Conservation (phyloP, 495 filamentous ascomycete genomes). For the Tuber umbilicatum region DNA sequence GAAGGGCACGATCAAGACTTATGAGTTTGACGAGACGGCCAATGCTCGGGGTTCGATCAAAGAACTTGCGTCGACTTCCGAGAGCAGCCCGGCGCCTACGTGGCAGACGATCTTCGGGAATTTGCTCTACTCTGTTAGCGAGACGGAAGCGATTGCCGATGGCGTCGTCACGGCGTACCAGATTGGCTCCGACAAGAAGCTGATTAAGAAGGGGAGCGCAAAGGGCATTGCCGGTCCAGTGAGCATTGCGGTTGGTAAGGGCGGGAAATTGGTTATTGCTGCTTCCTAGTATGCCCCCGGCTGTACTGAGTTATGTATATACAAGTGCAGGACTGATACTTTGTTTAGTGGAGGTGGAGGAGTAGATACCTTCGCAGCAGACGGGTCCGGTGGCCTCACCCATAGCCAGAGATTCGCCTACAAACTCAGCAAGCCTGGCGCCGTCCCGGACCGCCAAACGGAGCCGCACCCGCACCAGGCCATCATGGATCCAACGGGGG, state of each 20-base stretch:
- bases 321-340: constrained; percentile 2
- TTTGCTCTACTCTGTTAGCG: constrained; percentile 27
- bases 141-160: not conserved
- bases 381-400: constrained; percentile 34
- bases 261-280: constrained; percentile 19
- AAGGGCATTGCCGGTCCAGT: constrained; percentile 24
- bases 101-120: constrained; percentile 30
- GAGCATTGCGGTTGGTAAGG: constrained; percentile 11
- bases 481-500: constrained; percentile 61
- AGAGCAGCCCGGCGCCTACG: constrained; percentile 17
- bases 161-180: constrained; percentile 22
- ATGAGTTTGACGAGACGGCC: constrained; percentile 15
- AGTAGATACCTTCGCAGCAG: constrained; percentile 17
- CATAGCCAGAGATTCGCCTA: constrained; percentile 51
- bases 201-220: constrained; percentile 19
- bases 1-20: constrained; percentile 21
- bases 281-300: constrained; percentile 28
- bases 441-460: constrained; percentile 53
- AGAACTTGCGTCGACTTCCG: constrained; percentile 11
- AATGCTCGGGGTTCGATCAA: not conserved
- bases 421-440: constrained; percentile 47
- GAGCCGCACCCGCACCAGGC: constrained; percentile 65
- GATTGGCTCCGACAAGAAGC: constrained; percentile 18
- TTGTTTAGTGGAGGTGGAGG: constrained; percentile 20
- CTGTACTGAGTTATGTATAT: not conserved